phyloP scores from a whole-genome alignment of 768 basidiomycete species.

The Astraeus odoratus region DNA sequence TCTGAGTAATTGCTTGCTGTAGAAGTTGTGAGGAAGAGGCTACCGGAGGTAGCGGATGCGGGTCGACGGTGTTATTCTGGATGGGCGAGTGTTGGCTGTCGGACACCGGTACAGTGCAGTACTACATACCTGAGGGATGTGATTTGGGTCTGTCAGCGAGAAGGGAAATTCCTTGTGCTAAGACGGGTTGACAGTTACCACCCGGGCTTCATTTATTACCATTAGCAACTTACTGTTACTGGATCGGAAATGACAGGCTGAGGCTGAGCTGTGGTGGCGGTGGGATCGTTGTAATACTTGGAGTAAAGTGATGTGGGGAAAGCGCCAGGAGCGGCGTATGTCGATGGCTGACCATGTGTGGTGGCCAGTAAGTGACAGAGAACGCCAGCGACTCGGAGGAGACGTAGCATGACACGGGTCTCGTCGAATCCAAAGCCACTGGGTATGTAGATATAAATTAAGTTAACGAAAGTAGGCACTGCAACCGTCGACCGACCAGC shows the following conservation, averaged over 20 bases:
- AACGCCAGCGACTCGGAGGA: constrained; percentile 4
- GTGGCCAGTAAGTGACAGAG: constrained; percentile 5
- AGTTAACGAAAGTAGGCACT: too few species aligned
- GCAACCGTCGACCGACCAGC: too few species aligned
- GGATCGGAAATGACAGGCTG: constrained; percentile 77
- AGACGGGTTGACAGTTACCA: constrained; percentile 3
- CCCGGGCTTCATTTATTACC: background rate
- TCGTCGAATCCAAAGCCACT: background rate
- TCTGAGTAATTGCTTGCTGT: constrained; percentile 46
- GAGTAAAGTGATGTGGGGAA: constrained; percentile 62
- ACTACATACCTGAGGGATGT: constrained; percentile 46
- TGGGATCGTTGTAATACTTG: constrained; percentile 68
- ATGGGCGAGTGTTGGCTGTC: too few species aligned
- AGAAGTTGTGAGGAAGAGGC: constrained; percentile 43
- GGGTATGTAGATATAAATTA: background rate
- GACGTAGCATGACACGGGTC: too few species aligned
- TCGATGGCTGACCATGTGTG: constrained; percentile 11
- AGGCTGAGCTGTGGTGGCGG: constrained; percentile 62
- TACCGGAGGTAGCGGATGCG: constrained; percentile 56
- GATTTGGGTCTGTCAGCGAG: constrained; percentile 55
- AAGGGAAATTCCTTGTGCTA: constrained; percentile 55
- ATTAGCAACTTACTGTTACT: constrained; percentile 39
- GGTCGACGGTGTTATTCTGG: constrained; percentile 54
- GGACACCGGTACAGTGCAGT: too few species aligned
- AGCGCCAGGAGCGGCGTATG: constrained; percentile 49